Evolutionary conservation across 2,329 filamentous ascomycete species (phyloP).

Genomic region (Chalara sp.): DNA sequence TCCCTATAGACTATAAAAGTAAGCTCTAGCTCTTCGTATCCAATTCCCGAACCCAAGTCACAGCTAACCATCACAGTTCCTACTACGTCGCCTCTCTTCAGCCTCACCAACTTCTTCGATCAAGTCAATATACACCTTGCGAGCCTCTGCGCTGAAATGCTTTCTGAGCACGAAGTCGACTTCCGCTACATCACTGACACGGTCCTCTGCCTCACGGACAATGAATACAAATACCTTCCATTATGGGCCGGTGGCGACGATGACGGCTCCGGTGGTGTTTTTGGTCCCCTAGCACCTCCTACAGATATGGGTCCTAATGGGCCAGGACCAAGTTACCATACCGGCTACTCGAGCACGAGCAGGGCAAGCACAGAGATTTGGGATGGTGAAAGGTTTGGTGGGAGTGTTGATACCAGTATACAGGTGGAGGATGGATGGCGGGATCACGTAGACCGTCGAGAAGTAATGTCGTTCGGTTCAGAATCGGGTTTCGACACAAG

Average conservation of each 20-base stretch:
- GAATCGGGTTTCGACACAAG: too few relatives aligned
- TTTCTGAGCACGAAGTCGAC: conserved; percentile 4
- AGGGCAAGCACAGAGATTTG: not conserved
- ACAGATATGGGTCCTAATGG: not conserved
- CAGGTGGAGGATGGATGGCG: not conserved
- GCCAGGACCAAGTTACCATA: not conserved
- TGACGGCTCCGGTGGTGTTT: conserved; percentile 44
- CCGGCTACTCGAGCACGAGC: not conserved
- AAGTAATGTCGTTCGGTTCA: not conserved
- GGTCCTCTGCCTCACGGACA: conserved; percentile 44
- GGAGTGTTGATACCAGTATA: not conserved
- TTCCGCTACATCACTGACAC: conserved; percentile 27
- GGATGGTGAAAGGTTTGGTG: not conserved
- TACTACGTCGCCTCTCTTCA: conserved; percentile 5
- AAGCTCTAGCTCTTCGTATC: not conserved
- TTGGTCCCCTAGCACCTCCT: conserved; percentile 27
- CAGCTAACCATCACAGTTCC: not conserved
- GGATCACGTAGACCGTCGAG: not conserved
- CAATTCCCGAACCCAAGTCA: not conserved
- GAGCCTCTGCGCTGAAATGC: conserved; percentile 1
- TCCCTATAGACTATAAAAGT: not conserved
- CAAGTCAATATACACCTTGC: conserved; percentile 6
- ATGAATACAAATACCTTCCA: conserved; percentile 57
- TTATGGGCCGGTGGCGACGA: conserved; percentile 57
- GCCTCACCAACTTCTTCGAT: conserved; percentile 3